Conservation (phyloP, 2,329 filamentous ascomycete species). For the Colletotrichum viniferum region DNA sequence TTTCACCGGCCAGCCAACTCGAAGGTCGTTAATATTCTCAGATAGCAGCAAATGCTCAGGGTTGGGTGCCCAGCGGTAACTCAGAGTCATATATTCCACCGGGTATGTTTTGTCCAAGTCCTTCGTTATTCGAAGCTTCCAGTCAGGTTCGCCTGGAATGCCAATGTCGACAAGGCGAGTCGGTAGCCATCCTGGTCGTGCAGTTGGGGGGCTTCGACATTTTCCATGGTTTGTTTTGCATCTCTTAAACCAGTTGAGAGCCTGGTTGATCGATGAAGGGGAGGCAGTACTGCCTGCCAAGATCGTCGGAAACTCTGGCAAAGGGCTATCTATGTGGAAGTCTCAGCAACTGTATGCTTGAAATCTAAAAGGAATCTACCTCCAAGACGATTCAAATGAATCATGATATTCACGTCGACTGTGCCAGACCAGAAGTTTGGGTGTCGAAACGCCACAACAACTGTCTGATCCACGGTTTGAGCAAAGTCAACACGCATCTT, state of each 20-base stretch:
- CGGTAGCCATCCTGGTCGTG: not conserved
- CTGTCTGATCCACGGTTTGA: not conserved
- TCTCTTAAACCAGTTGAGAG: not conserved
- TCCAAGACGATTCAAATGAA: not conserved
- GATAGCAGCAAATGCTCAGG: not conserved
- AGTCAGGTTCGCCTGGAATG: not conserved
- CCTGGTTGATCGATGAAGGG: not conserved
- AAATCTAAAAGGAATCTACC: rapidly evolving
- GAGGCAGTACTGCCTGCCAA: not conserved
- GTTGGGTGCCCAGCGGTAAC: not conserved
- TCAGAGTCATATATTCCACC: not conserved
- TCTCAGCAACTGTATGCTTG: not conserved
- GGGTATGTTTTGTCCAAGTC: not conserved
- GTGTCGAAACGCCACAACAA: not conserved
- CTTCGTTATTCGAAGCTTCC: not conserved
- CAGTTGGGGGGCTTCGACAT: not conserved
- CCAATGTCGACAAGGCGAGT: not conserved
- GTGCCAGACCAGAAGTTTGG: not conserved
- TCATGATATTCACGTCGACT: not conserved
- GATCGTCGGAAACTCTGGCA: not conserved
- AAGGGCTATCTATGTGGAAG: rapidly evolving
- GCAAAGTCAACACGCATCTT: not conserved
- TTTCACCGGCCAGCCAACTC: not conserved
- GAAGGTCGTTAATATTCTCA: not conserved
- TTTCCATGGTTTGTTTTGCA: not conserved